These are phyloP conservation scores for Lachnellula willkommii DNA, from an alignment of 2,329 filamentous ascomycete genomes.

Conservation along the genomic window DNA sequence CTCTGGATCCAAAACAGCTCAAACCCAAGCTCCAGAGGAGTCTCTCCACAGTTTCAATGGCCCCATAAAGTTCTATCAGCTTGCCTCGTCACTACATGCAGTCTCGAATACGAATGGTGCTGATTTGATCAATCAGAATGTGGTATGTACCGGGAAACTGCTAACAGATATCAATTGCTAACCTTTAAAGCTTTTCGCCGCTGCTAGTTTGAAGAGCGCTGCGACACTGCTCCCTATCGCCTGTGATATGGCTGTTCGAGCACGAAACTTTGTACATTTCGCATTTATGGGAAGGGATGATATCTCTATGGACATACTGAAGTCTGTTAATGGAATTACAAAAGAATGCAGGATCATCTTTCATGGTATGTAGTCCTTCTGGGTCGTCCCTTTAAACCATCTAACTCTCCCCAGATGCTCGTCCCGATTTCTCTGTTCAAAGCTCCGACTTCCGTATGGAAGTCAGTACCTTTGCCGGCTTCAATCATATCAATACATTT, in stretches of 20 bases:
- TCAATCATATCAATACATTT: constrained; percentile 68
- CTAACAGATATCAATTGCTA: constrained; percentile 4
- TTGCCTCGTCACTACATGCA: constrained; percentile 58
- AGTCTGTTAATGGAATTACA: constrained; percentile 74
- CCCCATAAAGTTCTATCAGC: constrained; percentile 60
- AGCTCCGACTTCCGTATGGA: constrained; percentile 69
- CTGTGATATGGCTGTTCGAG: constrained; percentile 73
- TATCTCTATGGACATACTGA: constrained; percentile 62
- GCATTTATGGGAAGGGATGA: constrained; percentile 69
- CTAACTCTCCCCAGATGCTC: constrained; percentile 53
- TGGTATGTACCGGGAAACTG: constrained; percentile 45
- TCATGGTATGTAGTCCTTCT: constrained; percentile 38
- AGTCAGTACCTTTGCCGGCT: constrained; percentile 55
- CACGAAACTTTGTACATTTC: constrained; percentile 73
- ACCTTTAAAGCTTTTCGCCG: constrained; percentile 57
- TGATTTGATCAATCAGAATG: constrained; percentile 55
- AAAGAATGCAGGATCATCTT: constrained; percentile 60
- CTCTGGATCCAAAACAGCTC: constrained; percentile 2
- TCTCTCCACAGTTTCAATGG: constrained; percentile 57
- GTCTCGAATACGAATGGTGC: constrained; percentile 50
- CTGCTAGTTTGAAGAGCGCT: constrained; percentile 67
- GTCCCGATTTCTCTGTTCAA: constrained; percentile 64
- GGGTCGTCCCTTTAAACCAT: background rate
- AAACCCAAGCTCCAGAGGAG: constrained; percentile 20
- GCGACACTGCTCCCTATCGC: constrained; percentile 72